Conservation (phyloP, 352 stramenopile genomes). For the Thraustotheca clavata region DNA sequence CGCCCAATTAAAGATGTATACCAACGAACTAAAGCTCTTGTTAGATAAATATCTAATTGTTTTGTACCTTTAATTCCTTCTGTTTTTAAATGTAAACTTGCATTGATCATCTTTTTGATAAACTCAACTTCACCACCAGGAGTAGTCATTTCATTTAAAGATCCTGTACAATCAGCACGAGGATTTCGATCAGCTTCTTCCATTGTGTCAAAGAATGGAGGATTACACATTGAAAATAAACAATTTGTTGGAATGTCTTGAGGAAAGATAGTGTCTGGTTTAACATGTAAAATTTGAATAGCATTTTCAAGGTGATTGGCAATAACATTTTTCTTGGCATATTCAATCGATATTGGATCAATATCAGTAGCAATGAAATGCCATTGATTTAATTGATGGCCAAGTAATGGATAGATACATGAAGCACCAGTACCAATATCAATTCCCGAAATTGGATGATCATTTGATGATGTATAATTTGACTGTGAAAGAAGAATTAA, state of each 20-base stretch:
- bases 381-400: conserved; percentile 81
- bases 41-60: neutral
- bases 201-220: conserved; percentile 90
- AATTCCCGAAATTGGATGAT: conserved; percentile 52
- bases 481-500: conserved; percentile 52
- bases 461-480: conserved; percentile 23
- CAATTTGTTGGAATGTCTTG: conserved; percentile 19
- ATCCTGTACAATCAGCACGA: conserved; percentile 60
- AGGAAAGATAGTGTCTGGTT: neutral
- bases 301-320: conserved; percentile 74
- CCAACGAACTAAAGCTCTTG: conserved; percentile 57
- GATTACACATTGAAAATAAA: conserved; percentile 96
- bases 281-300: conserved; percentile 39
- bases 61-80: conserved; percentile 23
- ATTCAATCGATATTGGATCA: conserved; percentile 72
- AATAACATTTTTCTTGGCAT: conserved; percentile 79
- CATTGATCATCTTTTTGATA: conserved; percentile 86
- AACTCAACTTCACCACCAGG: conserved; percentile 92
- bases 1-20: conserved; percentile 93
- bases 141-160: conserved; percentile 72
- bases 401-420: conserved; percentile 94
- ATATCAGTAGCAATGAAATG: conserved; percentile 93
- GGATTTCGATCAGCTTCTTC: conserved; percentile 72
- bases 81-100: conserved; percentile 76
- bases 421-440: conserved; percentile 94